Conservation (phyloP, 2,329 filamentous ascomycete genomes). For the Stachybotrys echinatus region DNA sequence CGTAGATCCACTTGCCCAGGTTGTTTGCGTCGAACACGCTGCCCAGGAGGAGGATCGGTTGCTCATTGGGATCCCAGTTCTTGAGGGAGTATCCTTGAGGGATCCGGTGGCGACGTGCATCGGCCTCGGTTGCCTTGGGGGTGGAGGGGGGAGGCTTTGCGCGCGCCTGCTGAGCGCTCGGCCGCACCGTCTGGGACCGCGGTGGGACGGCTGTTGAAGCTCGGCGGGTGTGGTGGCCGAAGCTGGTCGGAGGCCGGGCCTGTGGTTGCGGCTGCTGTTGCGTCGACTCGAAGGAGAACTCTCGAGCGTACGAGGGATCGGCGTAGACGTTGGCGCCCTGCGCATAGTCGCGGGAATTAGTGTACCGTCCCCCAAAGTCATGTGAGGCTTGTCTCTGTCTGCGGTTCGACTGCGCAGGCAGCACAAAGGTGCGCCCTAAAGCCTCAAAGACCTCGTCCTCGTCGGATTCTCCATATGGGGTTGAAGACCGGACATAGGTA, state of each 20-base stretch:
- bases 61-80: conserved; percentile 95
- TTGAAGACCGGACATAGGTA: conserved; percentile 54
- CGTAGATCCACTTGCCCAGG: conserved; percentile 98
- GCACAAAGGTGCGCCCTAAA: conserved; percentile 46
- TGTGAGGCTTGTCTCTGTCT: conserved; percentile 29
- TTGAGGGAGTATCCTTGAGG: conserved; percentile 90
- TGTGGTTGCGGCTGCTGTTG: conserved; percentile 16
- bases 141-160: conserved; percentile 23
- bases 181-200: conserved; percentile 47
- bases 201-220: conserved; percentile 45
- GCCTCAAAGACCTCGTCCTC: conserved; percentile 56
- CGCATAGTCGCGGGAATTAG: conserved; percentile 53
- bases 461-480: conserved; percentile 57
- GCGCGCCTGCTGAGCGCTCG: conserved; percentile 21
- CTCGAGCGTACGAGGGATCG: conserved; percentile 29
- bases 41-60: conserved; percentile 88
- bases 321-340: conserved; percentile 37
- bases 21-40: conserved; percentile 98
- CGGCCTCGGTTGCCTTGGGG: conserved; percentile 51
- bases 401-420: conserved; percentile 41
- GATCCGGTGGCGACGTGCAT: conserved; percentile 65
- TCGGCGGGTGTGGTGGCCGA: conserved; percentile 39
- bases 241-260: conserved; percentile 34
- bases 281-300: conserved; percentile 34
- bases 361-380: conserved; percentile 48